Conservation (phyloP, 2,329 filamentous ascomycete genomes). For the Falciphora oryzae region DNA sequence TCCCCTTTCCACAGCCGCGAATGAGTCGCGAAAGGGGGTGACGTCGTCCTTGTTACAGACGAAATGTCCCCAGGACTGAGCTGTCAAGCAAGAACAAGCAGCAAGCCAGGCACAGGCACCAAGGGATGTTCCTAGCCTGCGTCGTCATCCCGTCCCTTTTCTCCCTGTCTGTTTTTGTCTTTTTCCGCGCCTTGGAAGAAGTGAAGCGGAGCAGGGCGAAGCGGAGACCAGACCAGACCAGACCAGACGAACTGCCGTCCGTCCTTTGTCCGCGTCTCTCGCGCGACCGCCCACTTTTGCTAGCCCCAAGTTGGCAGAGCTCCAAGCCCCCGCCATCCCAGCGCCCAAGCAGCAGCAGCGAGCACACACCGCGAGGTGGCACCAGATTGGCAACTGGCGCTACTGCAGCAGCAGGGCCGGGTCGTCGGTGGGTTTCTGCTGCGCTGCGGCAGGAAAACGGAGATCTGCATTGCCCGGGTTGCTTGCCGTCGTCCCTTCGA, state of each 20-base stretch:
- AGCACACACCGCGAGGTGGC: neutral
- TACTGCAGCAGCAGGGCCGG: neutral
- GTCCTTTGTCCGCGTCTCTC: neutral
- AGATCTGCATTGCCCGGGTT: neutral
- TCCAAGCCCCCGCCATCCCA: neutral
- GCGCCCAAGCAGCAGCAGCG: neutral
- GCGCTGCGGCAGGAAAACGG: neutral
- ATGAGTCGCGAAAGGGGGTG: neutral
- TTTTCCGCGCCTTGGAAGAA: neutral
- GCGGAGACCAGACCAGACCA: too few relatives aligned
- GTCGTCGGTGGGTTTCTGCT: neutral
- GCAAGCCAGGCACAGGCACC: neutral
- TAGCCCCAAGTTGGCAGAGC: neutral
- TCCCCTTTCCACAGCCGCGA: neutral
- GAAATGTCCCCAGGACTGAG: neutral
- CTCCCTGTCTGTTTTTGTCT: neutral
- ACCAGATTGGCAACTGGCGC: neutral
- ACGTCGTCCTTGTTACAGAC: neutral
- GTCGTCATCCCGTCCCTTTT: too few relatives aligned
- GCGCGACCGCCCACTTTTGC: neutral
- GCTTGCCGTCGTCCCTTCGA: neutral
- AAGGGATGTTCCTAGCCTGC: neutral
- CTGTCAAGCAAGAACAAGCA: neutral
- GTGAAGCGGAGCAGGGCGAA: too few relatives aligned
- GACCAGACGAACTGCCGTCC: neutral